phyloP scores from a whole-genome alignment of 108 stramenopile genomes.

The Bacterosira constricta region DNA sequence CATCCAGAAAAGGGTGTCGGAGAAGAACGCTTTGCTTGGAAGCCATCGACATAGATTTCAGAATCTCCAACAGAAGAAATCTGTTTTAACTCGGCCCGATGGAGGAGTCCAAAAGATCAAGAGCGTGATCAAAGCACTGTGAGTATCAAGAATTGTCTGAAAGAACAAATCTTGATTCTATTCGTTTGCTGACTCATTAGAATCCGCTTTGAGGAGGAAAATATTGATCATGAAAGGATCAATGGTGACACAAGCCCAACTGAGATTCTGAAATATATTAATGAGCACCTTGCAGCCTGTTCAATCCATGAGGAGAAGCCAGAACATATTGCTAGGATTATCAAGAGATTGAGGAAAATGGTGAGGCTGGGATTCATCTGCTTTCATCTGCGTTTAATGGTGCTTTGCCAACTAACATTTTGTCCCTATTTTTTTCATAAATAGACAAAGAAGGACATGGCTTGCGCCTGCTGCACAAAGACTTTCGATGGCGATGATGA shows the following conservation, averaged over 20 bases:
- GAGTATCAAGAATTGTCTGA: no score
- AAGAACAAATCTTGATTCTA: not conserved
- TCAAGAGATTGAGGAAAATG: conserved; percentile 63
- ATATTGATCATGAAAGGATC: conserved; percentile 3
- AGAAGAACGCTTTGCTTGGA: conserved; percentile 41
- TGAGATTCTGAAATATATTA: conserved; percentile 55
- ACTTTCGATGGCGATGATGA: conserved; percentile 27
- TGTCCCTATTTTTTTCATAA: not conserved
- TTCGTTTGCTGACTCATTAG: conserved; percentile 23
- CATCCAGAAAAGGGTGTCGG: conserved; percentile 31
- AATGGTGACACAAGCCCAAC: conserved; percentile 44
- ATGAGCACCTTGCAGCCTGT: conserved; percentile 18
- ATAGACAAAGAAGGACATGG: conserved; percentile 1
- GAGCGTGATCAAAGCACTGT: conserved; percentile 40
- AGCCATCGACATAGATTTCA: conserved; percentile 35
- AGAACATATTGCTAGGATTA: conserved; percentile 49
- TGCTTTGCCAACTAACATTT: not conserved
- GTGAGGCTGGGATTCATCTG: conserved; percentile 18
- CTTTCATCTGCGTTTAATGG: not conserved
- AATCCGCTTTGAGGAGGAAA: conserved; percentile 13
- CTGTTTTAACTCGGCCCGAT: conserved; percentile 42
- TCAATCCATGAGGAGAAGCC: conserved; percentile 30
- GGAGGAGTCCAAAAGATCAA: conserved; percentile 58
- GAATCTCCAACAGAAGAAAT: conserved; percentile 23
- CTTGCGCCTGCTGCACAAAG: conserved; percentile 44